phyloP scores from a whole-genome alignment of 2,329 filamentous ascomycete species.

The Phialophora expanda region DNA sequence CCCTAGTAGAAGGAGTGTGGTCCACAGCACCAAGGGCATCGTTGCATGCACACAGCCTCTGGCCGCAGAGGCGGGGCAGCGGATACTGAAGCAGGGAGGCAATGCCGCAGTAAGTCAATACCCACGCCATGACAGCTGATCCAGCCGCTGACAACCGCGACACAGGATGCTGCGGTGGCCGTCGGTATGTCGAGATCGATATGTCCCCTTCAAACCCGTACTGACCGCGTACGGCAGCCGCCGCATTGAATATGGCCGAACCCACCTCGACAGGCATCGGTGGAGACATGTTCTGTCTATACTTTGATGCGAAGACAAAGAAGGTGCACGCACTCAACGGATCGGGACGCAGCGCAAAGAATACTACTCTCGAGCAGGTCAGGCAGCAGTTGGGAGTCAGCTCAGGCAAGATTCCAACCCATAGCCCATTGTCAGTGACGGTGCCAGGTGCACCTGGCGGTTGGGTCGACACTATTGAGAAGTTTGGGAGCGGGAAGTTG shows the following conservation, averaged over 20 bases:
- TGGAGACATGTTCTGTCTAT: conserved; percentile 96
- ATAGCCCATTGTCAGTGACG: conserved; percentile 79
- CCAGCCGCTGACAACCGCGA: conserved; percentile 2
- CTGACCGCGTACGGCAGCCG: conserved; percentile 61
- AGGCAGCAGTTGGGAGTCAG: conserved; percentile 71
- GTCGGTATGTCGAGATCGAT: conserved; percentile 63
- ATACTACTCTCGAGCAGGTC: conserved; percentile 71
- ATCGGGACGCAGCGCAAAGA: conserved; percentile 78
- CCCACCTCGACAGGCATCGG: conserved; percentile 93
- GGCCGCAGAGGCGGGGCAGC: conserved; percentile 84
- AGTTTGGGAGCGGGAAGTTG: conserved; percentile 86
- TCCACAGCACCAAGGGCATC: conserved; percentile 91
- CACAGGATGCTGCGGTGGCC: conserved; percentile 90
- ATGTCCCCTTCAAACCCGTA: not conserved
- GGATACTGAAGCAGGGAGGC: conserved; percentile 82
- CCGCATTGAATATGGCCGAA: conserved; percentile 90
- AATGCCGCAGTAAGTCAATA: conserved; percentile 79
- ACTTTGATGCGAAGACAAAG: conserved; percentile 81
- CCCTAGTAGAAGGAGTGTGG: conserved; percentile 82
- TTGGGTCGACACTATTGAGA: conserved; percentile 87
- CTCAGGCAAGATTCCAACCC: conserved; percentile 67
- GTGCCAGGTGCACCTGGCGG: conserved; percentile 90
- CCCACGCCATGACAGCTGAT: not conserved
- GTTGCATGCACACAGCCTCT: conserved; percentile 89
- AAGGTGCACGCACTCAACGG: conserved; percentile 88